phyloP scores from a whole-genome alignment of 257 asterid species.

The Coffea canephora region DNA sequence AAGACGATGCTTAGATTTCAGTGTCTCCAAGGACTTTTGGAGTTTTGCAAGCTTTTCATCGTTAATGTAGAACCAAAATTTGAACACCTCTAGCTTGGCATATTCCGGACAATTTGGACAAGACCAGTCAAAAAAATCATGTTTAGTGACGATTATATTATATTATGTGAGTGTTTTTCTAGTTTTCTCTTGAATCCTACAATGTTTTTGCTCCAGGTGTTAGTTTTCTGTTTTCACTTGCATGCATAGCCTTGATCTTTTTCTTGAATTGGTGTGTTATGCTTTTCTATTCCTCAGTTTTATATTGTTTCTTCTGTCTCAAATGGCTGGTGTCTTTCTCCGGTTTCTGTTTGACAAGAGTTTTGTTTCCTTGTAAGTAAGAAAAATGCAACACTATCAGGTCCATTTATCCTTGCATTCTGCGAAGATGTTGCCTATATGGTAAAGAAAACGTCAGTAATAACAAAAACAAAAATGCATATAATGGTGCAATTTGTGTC shows the following conservation, averaged over 20 bases:
- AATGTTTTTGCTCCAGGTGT: background rate
- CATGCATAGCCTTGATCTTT: constrained; percentile 1
- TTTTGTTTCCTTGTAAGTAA: constrained; percentile 13
- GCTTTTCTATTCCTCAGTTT: background rate
- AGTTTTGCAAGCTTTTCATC: background rate
- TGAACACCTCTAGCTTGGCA: too few species aligned
- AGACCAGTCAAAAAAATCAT: background rate
- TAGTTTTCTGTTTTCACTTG: constrained; percentile 24
- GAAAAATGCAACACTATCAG: background rate
- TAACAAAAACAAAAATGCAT: background rate
- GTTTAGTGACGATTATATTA: background rate
- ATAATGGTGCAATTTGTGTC: background rate
- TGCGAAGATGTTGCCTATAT: background rate
- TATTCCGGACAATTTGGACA: background rate
- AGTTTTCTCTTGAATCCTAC: background rate
- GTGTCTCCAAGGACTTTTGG: background rate
- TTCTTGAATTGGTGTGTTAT: background rate
- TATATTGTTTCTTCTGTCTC: background rate
- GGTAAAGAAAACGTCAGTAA: background rate
- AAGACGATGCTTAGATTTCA: background rate
- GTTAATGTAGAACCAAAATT: background rate
- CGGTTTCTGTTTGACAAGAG: background rate
- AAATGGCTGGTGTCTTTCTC: background rate
- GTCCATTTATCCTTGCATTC: constrained; percentile 6
- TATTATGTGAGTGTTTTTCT: background rate